These are phyloP conservation scores for Aspergillus candidus DNA, from an alignment of 2,329 filamentous ascomycete species.

Conservation along the genomic window DNA sequence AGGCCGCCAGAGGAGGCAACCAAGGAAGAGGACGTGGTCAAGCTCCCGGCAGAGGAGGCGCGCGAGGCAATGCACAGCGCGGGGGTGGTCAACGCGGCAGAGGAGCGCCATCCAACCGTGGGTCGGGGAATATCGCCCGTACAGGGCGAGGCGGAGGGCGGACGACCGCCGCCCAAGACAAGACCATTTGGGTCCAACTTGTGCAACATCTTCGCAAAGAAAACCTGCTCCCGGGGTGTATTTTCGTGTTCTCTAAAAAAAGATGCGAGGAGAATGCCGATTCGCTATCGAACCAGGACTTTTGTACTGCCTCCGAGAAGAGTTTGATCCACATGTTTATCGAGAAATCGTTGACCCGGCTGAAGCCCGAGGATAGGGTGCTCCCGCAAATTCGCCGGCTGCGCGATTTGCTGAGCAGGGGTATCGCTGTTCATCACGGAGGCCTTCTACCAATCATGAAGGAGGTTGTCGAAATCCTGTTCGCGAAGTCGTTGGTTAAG, in stretches of 20 bases:
- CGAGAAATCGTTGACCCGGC: slow-evolving; percentile 82
- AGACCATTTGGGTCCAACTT: slow-evolving; percentile 92
- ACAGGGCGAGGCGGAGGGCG: slow-evolving; percentile 79
- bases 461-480: slow-evolving; percentile 93
- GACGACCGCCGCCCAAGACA: slow-evolving; percentile 86
- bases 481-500: slow-evolving; percentile 91
- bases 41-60: slow-evolving; percentile 42
- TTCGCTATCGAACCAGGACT: slow-evolving; percentile 89
- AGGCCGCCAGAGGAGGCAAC: slow-evolving; percentile 47
- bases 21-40: slow-evolving; percentile 51
- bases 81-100: slow-evolving; percentile 47
- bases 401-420: slow-evolving; percentile 75
- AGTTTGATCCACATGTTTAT: slow-evolving; percentile 97
- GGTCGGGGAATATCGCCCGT: slow-evolving; percentile 80
- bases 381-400: slow-evolving; percentile 90
- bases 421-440: slow-evolving; percentile 93
- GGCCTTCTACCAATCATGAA: slow-evolving; percentile 94
- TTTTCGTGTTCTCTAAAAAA: slow-evolving; percentile 98
- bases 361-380: slow-evolving; percentile 82
- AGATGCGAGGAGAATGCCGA: slow-evolving; percentile 96
- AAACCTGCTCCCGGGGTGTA: slow-evolving; percentile 81
- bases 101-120: slow-evolving; percentile 52
- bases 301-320: slow-evolving; percentile 88
- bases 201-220: slow-evolving; percentile 87
- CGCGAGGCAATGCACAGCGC: slow-evolving; percentile 39